Base-by-base conservation (phyloP, 768 basidiomycete genomes). In the Russula virescens region DNA sequence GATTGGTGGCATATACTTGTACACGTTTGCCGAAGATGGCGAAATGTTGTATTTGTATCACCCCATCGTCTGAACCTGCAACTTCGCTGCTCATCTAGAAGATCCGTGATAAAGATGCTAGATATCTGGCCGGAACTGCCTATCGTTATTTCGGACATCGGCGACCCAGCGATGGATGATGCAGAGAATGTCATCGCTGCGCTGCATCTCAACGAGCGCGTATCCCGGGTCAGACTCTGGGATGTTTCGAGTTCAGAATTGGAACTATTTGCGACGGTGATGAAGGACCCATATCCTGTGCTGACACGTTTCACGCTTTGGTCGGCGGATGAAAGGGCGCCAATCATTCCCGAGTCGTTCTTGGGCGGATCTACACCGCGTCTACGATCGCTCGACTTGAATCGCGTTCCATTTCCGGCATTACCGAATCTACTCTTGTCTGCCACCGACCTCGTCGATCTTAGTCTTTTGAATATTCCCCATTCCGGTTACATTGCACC, bases 101-200 rank as follows among this genome's bases (percentile, higher is more conserved):
- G 31, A 25, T 47, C 57, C 14, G 47, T 50, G 31, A 28, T 11
- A 47, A 25, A 26, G 48, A 21, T 58, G 35, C 3, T 31, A 3
- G 25, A 35, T 35, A 25, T 25, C 49, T 59, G 58, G 58, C 58
- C 58, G 19, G 35, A 35, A 5, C 21, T 59, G 11, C 58, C 58
- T 43, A 51, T 59, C 4, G 18, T 28, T 35, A 21, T 49, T 18
- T 18, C 5, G 21, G 14, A 10, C 6, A 16, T 3, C 8, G 31
- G 31, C 31, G 31, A 31, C 5, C 31, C 31, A 31, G 13, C 9
- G 38, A 35, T 23, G 40, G 40, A 50, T 16, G 2, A 10, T 28
- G 42, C 31, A 3, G 31, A 31, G 31, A 31, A 50, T 19, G 28
- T 59, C 38, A 9, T 42, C 23, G 38, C 47, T 25, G 49, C 58